Conservation (phyloP, 2,329 filamentous ascomycete species). For the Pseudogymnoascus sp. region DNA sequence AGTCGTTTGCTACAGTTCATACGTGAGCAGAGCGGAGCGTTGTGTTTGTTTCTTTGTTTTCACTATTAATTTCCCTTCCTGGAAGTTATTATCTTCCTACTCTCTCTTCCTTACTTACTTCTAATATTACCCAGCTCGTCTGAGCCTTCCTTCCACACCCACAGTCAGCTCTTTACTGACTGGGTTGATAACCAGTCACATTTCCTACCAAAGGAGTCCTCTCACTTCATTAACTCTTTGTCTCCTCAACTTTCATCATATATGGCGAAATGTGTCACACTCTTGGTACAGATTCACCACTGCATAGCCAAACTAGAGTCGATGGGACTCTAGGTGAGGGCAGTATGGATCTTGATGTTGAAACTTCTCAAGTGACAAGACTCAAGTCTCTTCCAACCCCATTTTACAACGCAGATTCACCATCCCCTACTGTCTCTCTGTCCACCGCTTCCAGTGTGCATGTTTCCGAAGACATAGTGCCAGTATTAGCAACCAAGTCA, state of each 20-base stretch:
- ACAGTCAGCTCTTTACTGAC: background rate
- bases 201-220: background rate
- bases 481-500: constrained; percentile 15
- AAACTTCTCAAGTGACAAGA: background rate
- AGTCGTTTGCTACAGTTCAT: background rate
- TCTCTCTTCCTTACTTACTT: background rate
- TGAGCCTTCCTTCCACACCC: background rate
- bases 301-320: background rate
- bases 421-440: background rate
- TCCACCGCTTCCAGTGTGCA: background rate
- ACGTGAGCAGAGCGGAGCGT: background rate
- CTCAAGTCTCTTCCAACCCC: background rate
- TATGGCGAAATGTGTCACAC: background rate
- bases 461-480: background rate
- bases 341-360: background rate
- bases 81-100: background rate
- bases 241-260: background rate
- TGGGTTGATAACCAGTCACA: background rate
- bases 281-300: background rate
- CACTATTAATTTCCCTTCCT: background rate
- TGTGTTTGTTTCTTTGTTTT: background rate
- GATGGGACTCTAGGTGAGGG: background rate
- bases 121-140: background rate
- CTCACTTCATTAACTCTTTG: background rate
- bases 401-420: background rate